phyloP scores from a whole-genome alignment of 495 filamentous ascomycete genomes.

The Penicillium waksmanii region DNA sequence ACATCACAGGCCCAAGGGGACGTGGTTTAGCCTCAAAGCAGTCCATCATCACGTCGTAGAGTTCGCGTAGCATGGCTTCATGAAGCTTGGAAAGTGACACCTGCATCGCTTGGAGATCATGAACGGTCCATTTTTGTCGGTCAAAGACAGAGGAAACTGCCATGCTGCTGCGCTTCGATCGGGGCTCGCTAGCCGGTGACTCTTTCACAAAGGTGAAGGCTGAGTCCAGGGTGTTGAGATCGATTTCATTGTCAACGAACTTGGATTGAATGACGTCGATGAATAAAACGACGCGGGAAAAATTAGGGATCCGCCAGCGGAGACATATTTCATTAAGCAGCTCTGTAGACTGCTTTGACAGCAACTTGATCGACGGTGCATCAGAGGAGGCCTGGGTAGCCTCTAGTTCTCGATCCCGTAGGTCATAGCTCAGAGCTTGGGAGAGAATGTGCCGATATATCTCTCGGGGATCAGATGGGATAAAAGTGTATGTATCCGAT shows the following conservation, averaged over 20 bases:
- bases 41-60: conserved; percentile 82
- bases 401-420: conserved; percentile 60
- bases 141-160: conserved; percentile 56
- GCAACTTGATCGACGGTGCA: conserved; percentile 59
- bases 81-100: conserved; percentile 74
- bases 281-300: conserved; percentile 78
- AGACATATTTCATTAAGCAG: conserved; percentile 82
- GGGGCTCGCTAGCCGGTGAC: conserved; percentile 53
- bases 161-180: conserved; percentile 54
- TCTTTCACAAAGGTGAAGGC: conserved; percentile 83
- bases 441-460: conserved; percentile 79
- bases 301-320: conserved; percentile 88
- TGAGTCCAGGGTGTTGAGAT: conserved; percentile 76
- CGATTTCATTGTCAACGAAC: conserved; percentile 84
- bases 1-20: conserved; percentile 79
- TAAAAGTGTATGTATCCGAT: conserved; percentile 77
- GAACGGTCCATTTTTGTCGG: conserved; percentile 73
- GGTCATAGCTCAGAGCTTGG: conserved; percentile 71
- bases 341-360: conserved; percentile 83
- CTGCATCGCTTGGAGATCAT: conserved; percentile 76
- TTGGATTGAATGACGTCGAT: conserved; percentile 84
- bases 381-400: conserved; percentile 56
- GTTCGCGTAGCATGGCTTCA: conserved; percentile 81
- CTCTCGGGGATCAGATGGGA: conserved; percentile 80
- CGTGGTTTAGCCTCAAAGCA: conserved; percentile 85